Evolutionary conservation across 208 protist species (phyloP).

Genomic region (Naegleria lovaniensis): DNA sequence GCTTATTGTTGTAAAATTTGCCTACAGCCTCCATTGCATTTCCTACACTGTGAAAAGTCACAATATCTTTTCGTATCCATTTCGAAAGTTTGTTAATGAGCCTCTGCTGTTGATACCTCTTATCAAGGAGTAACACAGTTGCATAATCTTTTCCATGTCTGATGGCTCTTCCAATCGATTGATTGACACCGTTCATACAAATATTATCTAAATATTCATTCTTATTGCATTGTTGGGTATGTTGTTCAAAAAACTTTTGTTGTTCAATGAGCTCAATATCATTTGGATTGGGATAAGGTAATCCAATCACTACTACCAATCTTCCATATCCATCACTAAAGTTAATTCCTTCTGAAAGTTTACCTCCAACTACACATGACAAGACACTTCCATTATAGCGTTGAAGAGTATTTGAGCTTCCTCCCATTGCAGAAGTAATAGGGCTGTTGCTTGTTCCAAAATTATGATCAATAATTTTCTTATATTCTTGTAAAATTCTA

Average conservation of each 20-base stretch:
- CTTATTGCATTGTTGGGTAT: slow-evolving; percentile 3
- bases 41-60: not conserved
- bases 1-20: not conserved
- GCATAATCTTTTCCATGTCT: slow-evolving; percentile 84
- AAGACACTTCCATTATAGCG: slow-evolving; percentile 72
- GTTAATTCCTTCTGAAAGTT: slow-evolving; percentile 96
- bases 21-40: too few relatives aligned
- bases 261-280: slow-evolving; percentile 78
- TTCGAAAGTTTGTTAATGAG: slow-evolving; percentile 39
- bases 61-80: slow-evolving; percentile 32
- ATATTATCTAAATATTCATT: slow-evolving; percentile 71
- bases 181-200: slow-evolving; percentile 91
- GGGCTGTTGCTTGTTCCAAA: not conserved
- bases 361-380: slow-evolving; percentile 86
- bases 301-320: slow-evolving; percentile 81
- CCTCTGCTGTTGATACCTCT: slow-evolving; percentile 51
- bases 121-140: slow-evolving; percentile 79
- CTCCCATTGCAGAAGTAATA: not conserved
- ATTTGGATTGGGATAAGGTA: slow-evolving; percentile 85
- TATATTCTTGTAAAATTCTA: slow-evolving; percentile 40
- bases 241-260: slow-evolving; percentile 61
- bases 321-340: slow-evolving; percentile 89
- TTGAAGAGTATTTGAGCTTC: not conserved
- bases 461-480: slow-evolving; percentile 3
- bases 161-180: slow-evolving; percentile 89